Base-by-base conservation (phyloP, 768 basidiomycete genomes). In the Termitomyces sp. region DNA sequence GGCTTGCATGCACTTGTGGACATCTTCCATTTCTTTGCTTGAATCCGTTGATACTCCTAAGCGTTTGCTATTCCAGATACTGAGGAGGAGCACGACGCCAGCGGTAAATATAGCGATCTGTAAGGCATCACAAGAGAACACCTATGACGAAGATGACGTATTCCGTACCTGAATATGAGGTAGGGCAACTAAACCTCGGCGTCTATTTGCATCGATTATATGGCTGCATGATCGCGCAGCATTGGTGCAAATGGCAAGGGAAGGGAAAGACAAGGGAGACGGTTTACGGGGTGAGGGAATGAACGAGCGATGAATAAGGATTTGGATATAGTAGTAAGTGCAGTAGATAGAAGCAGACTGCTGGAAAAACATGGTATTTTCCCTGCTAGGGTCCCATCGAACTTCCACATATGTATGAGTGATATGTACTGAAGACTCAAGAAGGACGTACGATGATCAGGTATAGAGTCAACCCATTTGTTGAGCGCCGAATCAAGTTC, bases 181-280 rank as follows among this genome's bases (percentile, higher is more conserved):
- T 36, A 69, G 58, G 0, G 72, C 66, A 15, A 67, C 55, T 2
- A 57, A 52, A n/a, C 63, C 69, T 6, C 81, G 73, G 52, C 67
- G 73, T 51, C 78, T 72, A 54, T 82, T 78, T 2, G 82, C 73
- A 63, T 93, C 89, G 39, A 90, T 73, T 22, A 97, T 80, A 64
- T 92, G 92, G n/a, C 82, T 85, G 57, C 86, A 89, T 1, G 89
- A 89, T 20, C 93, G 78, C 0, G 93, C 91, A 0, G 94, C 87
- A 58, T 93, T 82, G 12, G 89, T 83, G 69, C 87, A 91, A 55
- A 89, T 91, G 0, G 88, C 86, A 22, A 89, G 76, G 0, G 87
- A 89, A 11, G 87, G 88, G 66, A 86, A 84, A 2, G 80, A 75
- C 4, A 82, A 61, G 1, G 73, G 66, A 12, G 80, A 77, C 0